These are phyloP conservation scores for Pholiota conissans DNA, from an alignment of 768 basidiomycete species.

Conservation along the genomic window DNA sequence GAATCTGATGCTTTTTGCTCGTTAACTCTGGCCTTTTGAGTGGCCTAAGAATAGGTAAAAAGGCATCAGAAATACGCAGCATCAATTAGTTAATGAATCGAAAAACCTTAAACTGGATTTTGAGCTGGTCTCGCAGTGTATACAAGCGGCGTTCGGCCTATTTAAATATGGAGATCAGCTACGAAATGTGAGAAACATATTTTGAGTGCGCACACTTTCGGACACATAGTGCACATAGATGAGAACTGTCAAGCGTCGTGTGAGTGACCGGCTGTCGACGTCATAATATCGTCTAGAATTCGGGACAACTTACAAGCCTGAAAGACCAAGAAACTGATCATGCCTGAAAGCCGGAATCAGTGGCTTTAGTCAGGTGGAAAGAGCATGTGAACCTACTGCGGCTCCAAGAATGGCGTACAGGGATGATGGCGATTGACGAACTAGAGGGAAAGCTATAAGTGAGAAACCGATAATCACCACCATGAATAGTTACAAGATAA, in stretches of 20 bases:
- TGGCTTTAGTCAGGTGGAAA: background rate
- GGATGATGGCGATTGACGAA: conserved; percentile 39
- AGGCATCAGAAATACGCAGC: background rate
- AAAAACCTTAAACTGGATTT: conserved; percentile 60
- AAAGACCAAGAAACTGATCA: conserved; percentile 76
- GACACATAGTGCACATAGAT: conserved; percentile 74
- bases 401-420: conserved; percentile 30
- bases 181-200: background rate
- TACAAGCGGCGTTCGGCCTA: conserved; percentile 70
- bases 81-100: background rate
- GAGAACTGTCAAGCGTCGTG: conserved; percentile 49
- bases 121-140: conserved; percentile 72
- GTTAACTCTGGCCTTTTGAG: conserved; percentile 75
- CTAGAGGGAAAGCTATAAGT: conserved; percentile 19
- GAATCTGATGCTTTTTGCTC: conserved; percentile 78
- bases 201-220: conserved; percentile 47
- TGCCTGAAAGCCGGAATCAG: conserved; percentile 32
- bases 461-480: background rate
- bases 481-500: conserved; percentile 41
- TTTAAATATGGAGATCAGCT: background rate
- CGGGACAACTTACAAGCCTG: conserved; percentile 53
- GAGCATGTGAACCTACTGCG: conserved; percentile 29
- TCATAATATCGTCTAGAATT: background rate
- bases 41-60: conserved; percentile 37
- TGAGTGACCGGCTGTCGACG: background rate